A percentile compares a stretch with the other conserved stretches of the same genome.
phyloP scores from a whole-genome alignment of 352 stramenopile species.

The Phytophthora crassamura region DNA sequence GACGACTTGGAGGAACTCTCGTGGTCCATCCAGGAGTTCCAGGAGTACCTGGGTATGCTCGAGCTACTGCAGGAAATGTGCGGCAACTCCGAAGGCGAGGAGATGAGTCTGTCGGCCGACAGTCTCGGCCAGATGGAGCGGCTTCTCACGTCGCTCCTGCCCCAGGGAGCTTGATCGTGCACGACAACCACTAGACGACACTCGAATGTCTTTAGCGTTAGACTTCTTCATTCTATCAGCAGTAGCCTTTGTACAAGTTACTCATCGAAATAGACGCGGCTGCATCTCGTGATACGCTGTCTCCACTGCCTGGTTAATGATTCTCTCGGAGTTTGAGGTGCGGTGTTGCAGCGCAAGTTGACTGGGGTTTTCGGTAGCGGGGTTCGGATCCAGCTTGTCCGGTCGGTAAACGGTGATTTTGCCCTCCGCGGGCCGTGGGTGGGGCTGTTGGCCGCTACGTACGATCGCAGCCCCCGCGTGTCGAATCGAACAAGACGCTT shows the following conservation, averaged over 20 bases:
- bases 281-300: conserved; percentile 42
- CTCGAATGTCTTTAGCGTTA: conserved; percentile 28
- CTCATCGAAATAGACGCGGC: conserved; percentile 48
- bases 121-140: conserved; percentile 56
- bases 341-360: conserved; percentile 14
- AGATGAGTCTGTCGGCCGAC: conserved; percentile 42
- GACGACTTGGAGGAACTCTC: conserved; percentile 13
- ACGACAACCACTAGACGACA: conserved; percentile 12
- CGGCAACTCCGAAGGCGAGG: conserved; percentile 21
- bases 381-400: conserved; percentile 32
- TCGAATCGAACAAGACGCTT: conserved; percentile 28
- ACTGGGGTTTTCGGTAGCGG: conserved; percentile 10
- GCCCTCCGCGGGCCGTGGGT: conserved; percentile 22
- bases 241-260: conserved; percentile 33
- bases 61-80: conserved; percentile 47
- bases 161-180: conserved; percentile 30
- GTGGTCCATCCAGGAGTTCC: conserved; percentile 53
- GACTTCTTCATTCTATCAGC: conserved; percentile 26
- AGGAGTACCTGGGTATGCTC: conserved; percentile 51
- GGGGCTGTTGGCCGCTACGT: conserved; percentile 6
- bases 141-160: conserved; percentile 51
- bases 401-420: conserved; percentile 45
- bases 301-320: conserved; percentile 12
- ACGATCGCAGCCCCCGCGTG: conserved; percentile 28
- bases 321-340: conserved; percentile 11